phyloP scores from a whole-genome alignment of 208 protist species.

The Trypanosoma vivax region DNA sequence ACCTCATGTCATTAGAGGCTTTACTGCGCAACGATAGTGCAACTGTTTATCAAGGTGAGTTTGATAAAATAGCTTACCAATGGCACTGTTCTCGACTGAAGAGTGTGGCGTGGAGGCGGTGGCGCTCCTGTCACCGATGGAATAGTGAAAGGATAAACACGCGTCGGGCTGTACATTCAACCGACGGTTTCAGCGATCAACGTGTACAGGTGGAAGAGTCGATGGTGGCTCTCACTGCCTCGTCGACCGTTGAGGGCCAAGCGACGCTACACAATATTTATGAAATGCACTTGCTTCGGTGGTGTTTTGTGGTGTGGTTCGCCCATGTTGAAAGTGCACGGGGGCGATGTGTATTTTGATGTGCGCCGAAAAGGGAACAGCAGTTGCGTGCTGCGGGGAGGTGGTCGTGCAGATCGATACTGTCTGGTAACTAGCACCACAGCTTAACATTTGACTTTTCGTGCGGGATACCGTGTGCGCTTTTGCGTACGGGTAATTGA shows the following conservation, averaged over 20 bases:
- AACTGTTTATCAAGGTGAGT: background rate
- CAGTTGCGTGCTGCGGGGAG: no score
- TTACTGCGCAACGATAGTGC: background rate
- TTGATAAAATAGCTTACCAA: conserved; percentile 5
- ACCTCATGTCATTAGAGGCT: conserved; percentile 3
- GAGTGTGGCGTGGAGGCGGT: conserved; percentile 9
- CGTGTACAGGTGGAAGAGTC: no score
- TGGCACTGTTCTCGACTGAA: conserved; percentile 2
- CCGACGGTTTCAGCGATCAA: background rate
- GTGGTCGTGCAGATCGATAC: no score
- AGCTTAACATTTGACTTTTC: no score
- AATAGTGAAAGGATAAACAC: background rate
- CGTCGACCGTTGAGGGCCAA: background rate
- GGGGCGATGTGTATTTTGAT: background rate
- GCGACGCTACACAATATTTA: background rate
- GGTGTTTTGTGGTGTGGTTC: conserved; percentile 39
- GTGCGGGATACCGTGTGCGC: no score
- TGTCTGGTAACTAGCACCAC: no score
- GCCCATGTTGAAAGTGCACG: conserved; percentile 10
- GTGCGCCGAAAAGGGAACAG: no score
- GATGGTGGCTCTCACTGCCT: no score
- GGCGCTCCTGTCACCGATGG: background rate
- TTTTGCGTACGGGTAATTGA: no score
- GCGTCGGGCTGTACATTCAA: background rate
- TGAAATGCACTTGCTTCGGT: conserved; percentile 21